Conservation (phyloP, 352 stramenopile species). For the Pythium brassicae region DNA sequence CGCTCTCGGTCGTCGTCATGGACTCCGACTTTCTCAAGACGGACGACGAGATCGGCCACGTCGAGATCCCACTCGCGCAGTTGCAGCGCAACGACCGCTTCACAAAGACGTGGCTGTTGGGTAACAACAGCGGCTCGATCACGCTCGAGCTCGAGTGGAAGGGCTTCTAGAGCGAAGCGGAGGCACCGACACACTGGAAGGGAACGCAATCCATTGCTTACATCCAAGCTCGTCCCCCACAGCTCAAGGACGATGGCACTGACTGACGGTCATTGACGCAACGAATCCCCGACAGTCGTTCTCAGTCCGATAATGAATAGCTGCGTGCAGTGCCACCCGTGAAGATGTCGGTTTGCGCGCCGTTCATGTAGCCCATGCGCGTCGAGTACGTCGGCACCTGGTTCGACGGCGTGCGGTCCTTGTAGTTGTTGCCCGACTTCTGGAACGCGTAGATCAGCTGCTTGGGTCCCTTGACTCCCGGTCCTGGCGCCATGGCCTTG, state of each 20-base stretch:
- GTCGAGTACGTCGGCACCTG: conserved; percentile 4
- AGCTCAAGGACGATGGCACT: no score
- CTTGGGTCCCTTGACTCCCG: background rate
- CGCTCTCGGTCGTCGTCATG: conserved; percentile 37
- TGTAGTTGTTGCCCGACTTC: conserved; percentile 2
- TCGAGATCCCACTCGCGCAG: conserved; percentile 36
- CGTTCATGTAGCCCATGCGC: background rate
- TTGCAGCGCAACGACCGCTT: conserved; percentile 26
- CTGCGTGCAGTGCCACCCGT: no score
- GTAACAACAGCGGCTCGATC: conserved; percentile 30
- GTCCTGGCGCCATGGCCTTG: background rate
- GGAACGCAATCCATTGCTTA: no score
- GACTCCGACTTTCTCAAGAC: conserved; percentile 42
- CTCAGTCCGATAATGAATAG: no score
- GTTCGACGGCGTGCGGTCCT: conserved; percentile 1
- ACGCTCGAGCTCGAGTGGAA: conserved; percentile 43
- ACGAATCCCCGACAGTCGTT: background rate
- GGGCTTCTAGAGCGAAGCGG: no score
- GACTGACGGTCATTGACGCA: background rate
- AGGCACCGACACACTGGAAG: background rate
- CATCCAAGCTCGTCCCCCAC: no score
- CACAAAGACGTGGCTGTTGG: conserved; percentile 28
- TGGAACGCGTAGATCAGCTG: conserved; percentile 6
- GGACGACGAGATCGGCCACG: conserved; percentile 34
- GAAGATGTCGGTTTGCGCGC: conserved; percentile 5